These are phyloP conservation scores for Geotrichum carabidarum DNA, from an alignment of 1,139 yeast genomes.

Conservation along the genomic window DNA sequence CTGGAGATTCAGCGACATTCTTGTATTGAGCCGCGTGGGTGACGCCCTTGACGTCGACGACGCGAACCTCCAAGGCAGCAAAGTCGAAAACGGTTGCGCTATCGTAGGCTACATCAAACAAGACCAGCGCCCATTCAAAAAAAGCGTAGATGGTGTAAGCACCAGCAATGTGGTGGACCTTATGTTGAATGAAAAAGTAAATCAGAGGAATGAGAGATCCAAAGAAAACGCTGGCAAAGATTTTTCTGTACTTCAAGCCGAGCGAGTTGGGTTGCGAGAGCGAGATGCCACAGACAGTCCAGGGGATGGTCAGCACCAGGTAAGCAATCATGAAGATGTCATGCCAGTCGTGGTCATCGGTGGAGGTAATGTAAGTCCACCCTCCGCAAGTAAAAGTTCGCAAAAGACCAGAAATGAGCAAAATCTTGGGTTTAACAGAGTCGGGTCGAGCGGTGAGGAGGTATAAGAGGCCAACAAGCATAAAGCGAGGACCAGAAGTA, in stretches of 20 bases:
- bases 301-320: constrained; percentile 82
- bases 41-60: constrained; percentile 39
- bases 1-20: constrained; percentile 12
- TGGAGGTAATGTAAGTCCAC: constrained; percentile 94
- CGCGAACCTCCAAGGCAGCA: constrained; percentile 47
- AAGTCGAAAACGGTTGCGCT: constrained; percentile 73
- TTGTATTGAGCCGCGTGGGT: constrained; percentile 27
- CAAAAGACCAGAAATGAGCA: constrained; percentile 56
- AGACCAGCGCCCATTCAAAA: constrained; percentile 85
- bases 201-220: constrained; percentile 70
- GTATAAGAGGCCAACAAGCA: constrained; percentile 60
- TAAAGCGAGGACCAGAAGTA: constrained; percentile 65
- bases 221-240: constrained; percentile 59
- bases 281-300: constrained; percentile 65
- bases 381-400: constrained; percentile 96
- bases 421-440: constrained; percentile 41
- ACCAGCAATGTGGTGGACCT: constrained; percentile 82
- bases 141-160: constrained; percentile 93
- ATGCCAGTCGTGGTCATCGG: constrained; percentile 95
- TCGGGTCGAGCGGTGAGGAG: constrained; percentile 39
- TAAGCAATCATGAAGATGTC: constrained; percentile 92
- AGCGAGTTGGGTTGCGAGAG: constrained; percentile 48
- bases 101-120: constrained; percentile 81
- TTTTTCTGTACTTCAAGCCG: constrained; percentile 51
- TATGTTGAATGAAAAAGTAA: constrained; percentile 88